Percentiles rank a stretch among this genome's conserved stretches.
Evolutionary conservation across 2,329 filamentous ascomycete species (phyloP).

Genomic region (Trichoderma koningiopsis): DNA sequence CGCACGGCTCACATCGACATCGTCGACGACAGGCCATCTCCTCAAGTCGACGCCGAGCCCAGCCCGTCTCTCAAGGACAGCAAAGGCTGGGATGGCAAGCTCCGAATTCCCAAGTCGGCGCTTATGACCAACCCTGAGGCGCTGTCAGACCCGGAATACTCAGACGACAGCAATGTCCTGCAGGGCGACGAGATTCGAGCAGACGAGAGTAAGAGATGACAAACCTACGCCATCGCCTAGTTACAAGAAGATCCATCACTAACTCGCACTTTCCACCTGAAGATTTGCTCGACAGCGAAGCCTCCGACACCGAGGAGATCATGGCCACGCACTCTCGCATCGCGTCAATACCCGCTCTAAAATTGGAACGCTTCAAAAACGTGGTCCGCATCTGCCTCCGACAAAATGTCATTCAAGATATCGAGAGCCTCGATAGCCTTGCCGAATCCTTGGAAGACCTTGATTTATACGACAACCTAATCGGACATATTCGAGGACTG

Average conservation of each 20-base stretch:
- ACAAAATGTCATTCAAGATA: constrained; percentile 83
- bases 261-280: not conserved
- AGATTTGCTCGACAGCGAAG: constrained; percentile 65
- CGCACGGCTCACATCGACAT: constrained; percentile 53
- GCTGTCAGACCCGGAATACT: constrained; percentile 82
- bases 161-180: constrained; percentile 68
- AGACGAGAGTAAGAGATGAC: constrained; percentile 67
- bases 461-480: constrained; percentile 95
- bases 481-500: constrained; percentile 81
- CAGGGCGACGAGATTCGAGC: constrained; percentile 75
- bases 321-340: constrained; percentile 88
- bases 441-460: constrained; percentile 74
- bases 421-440: constrained; percentile 71
- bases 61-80: constrained; percentile 58
- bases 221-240: too few species aligned
- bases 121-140: constrained; percentile 77
- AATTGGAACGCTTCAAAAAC: constrained; percentile 80
- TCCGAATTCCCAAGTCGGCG: constrained; percentile 65
- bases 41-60: constrained; percentile 44
- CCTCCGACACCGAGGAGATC: constrained; percentile 71
- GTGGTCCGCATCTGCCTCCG: constrained; percentile 81
- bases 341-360: constrained; percentile 72
- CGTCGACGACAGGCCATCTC: constrained; percentile 45
- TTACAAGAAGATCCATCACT: not conserved
- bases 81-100: constrained; percentile 82